Percentiles rank a stretch among this genome's conserved stretches.
These are phyloP conservation scores for Suillus tomentosus DNA, from an alignment of 768 basidiomycete genomes.

Conservation along the genomic window DNA sequence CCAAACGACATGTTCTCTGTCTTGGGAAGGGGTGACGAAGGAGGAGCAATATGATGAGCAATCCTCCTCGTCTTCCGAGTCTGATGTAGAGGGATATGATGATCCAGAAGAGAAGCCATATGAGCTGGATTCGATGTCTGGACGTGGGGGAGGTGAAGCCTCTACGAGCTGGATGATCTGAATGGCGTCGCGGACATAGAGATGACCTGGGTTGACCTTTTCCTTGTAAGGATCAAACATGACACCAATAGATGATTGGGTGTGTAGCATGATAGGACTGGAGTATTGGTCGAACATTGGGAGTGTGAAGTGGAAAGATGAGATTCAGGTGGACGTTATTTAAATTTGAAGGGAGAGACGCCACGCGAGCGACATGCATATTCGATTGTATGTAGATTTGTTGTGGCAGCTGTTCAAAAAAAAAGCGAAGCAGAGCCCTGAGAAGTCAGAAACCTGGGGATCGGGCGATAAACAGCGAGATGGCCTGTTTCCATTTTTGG, in stretches of 20 bases:
- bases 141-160: slow-evolving; percentile 55
- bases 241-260: slow-evolving; percentile 22
- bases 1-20: slow-evolving; percentile 26
- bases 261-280: slow-evolving; percentile 24
- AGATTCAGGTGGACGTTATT: slow-evolving; percentile 14
- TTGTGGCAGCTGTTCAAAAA: slow-evolving; percentile 24
- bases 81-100: slow-evolving; percentile 39
- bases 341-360: slow-evolving; percentile 24
- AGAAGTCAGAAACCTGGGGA: slow-evolving; percentile 23
- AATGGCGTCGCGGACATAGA: slow-evolving; percentile 45
- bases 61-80: slow-evolving; percentile 45
- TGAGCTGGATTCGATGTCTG: slow-evolving; percentile 35
- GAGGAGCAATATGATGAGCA: slow-evolving; percentile 77
- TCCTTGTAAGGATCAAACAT: slow-evolving; percentile 31
- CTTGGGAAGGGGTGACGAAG: slow-evolving; percentile 40
- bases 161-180: slow-evolving; percentile 79
- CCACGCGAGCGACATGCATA: slow-evolving; percentile 31
- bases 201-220: slow-evolving; percentile 41
- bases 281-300: slow-evolving; percentile 30
- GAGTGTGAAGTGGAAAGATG: slow-evolving; percentile 24
- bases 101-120: slow-evolving; percentile 42
- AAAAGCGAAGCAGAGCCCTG: slow-evolving; percentile 18
- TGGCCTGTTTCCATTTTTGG: slow-evolving; percentile 14
- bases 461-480: slow-evolving; percentile 27
- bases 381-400: slow-evolving; percentile 20